A percentile compares a stretch with the other conserved stretches of the same genome.
phyloP scores from a whole-genome alignment of 2,329 filamentous ascomycete species.

The Colletotrichum magnum region DNA sequence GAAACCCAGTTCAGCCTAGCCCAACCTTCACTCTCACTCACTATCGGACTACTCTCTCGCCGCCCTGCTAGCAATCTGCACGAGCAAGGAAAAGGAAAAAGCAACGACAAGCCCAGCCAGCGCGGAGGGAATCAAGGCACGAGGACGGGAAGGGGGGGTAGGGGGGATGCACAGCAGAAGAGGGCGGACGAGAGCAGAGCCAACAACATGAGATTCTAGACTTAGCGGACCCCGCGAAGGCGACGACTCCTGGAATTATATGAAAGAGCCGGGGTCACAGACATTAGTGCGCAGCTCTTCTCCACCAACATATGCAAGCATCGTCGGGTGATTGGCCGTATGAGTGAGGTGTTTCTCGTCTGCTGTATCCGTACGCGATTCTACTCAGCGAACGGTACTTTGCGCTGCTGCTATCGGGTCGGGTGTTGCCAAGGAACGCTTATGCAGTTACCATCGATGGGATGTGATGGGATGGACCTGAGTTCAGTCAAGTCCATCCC shows the following conservation, averaged over 20 bases:
- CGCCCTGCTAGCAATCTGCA: not conserved
- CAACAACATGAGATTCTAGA: slow-evolving; percentile 36
- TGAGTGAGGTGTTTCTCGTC: slow-evolving; percentile 5
- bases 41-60: not conserved
- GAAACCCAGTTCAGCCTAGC: slow-evolving; percentile 21
- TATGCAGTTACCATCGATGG: slow-evolving; percentile 10
- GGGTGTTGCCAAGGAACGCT: slow-evolving; percentile 7
- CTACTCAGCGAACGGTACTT: slow-evolving; percentile 11
- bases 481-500: not conserved
- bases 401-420: not conserved
- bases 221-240: slow-evolving; percentile 34
- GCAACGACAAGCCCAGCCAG: not conserved
- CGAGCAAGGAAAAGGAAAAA: slow-evolving; percentile 1
- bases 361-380: not conserved
- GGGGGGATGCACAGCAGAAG: not conserved
- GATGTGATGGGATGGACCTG: not conserved
- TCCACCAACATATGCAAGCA: slow-evolving; percentile 24
- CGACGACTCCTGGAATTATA: slow-evolving; percentile 36
- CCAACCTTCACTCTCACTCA: not conserved
- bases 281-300: slow-evolving; percentile 18
- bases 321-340: slow-evolving; percentile 23
- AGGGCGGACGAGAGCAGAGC: not conserved
- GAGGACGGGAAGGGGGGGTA: not conserved
- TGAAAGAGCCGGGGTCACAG: slow-evolving; percentile 27
- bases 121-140: not conserved